These are phyloP conservation scores for Volvox carteri DNA, from an alignment of 163 green algal species.

Conservation along the genomic window DNA sequence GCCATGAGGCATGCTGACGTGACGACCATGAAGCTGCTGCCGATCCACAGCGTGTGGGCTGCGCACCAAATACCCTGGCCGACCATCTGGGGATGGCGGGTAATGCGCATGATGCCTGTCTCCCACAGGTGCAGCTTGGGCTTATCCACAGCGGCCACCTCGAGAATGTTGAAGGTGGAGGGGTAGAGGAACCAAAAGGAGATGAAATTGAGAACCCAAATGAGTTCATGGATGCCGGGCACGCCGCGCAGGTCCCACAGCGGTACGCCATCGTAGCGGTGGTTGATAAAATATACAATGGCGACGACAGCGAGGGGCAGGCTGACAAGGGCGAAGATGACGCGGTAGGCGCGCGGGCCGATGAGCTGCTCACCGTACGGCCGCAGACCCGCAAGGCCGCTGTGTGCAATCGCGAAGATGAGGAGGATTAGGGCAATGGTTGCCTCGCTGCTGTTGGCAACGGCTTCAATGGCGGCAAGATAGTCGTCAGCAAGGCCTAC, in stretches of 20 bases:
- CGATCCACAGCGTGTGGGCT: conserved; percentile 94
- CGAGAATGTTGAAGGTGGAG: conserved; percentile 99
- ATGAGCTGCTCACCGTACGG: conserved; percentile 85
- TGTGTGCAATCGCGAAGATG: conserved; percentile 93
- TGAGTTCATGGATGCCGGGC: conserved; percentile 84
- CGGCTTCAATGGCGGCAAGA: conserved; percentile 71
- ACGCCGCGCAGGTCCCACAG: conserved; percentile 90
- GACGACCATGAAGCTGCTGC: conserved; percentile 93
- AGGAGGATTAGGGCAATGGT: conserved; percentile 92
- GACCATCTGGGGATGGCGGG: conserved; percentile 64
- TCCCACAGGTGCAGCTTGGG: conserved; percentile 98
- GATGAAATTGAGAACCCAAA: conserved; percentile 95
- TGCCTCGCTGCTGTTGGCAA: conserved; percentile 73
- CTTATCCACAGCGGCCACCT: conserved; percentile 94
- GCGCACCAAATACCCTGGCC: conserved; percentile 95
- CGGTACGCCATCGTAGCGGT: conserved; percentile 81
- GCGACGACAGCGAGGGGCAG: conserved; percentile 92
- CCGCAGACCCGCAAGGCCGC: conserved; percentile 90
- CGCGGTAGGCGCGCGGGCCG: conserved; percentile 90
- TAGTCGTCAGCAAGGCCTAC: conserved; percentile 87
- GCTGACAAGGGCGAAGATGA: conserved; percentile 92
- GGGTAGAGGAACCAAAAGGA: conserved; percentile 99
- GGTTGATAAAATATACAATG: conserved; percentile 99
- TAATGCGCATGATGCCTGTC: conserved; percentile 98
- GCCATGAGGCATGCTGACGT: conserved; percentile 87